phyloP scores from a whole-genome alignment of 2,329 filamentous ascomycete genomes.

The Fusarium udum region DNA sequence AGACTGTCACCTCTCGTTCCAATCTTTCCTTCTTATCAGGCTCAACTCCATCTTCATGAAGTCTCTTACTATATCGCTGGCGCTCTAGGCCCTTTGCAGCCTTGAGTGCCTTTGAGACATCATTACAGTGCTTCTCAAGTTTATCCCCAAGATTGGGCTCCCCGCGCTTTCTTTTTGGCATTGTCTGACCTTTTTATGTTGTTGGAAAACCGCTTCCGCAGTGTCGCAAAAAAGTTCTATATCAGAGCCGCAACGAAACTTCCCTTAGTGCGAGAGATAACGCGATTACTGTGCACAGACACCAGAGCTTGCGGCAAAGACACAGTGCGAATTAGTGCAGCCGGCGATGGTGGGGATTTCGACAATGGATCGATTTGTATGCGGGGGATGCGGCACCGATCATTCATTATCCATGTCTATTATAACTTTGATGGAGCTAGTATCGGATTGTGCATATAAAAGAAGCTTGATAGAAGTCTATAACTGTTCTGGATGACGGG shows the following conservation, averaged over 20 bases:
- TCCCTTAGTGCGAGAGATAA: constrained; percentile 63
- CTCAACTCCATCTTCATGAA: constrained; percentile 57
- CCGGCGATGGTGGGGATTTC: constrained; percentile 24
- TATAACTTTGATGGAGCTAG: background rate
- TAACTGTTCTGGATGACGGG: background rate
- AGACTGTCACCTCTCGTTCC: constrained; percentile 66
- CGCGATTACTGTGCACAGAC: background rate
- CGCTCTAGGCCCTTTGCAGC: constrained; percentile 79
- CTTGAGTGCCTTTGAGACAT: constrained; percentile 74
- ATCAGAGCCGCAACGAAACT: constrained; percentile 43
- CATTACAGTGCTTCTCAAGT: constrained; percentile 65
- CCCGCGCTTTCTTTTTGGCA: constrained; percentile 68
- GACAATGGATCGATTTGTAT: background rate
- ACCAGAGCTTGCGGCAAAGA: rapidly evolving
- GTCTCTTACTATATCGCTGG: constrained; percentile 74
- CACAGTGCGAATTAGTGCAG: constrained; percentile 28
- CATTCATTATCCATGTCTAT: background rate
- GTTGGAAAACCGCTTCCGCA: constrained; percentile 15
- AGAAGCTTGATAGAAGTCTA: background rate
- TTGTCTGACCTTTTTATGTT: constrained; percentile 43
- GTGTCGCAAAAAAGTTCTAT: constrained; percentile 35
- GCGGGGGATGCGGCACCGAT: constrained; percentile 20
- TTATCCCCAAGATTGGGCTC: constrained; percentile 59
- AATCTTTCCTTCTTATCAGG: constrained; percentile 66
- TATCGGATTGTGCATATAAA: background rate